Percentiles rank a stretch among this genome's conserved stretches.
Evolutionary conservation across 257 asterid genomes (phyloP).

Genomic region (Scutellaria minor): DNA sequence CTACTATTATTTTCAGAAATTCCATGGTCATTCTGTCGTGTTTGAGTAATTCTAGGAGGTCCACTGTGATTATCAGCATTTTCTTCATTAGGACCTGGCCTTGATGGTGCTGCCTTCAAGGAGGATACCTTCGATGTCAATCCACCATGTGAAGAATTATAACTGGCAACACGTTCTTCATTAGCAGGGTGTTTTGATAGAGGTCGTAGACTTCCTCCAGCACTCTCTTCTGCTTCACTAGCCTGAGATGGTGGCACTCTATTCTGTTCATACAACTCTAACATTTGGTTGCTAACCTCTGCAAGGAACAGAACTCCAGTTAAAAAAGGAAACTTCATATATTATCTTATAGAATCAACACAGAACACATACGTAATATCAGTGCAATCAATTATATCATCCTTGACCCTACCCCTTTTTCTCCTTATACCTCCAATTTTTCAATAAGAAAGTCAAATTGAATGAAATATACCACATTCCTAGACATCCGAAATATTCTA

Average conservation of each 20-base stretch:
- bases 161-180: slow-evolving; percentile 49
- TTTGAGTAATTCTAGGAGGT: slow-evolving; percentile 38
- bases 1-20: slow-evolving; percentile 38
- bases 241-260: slow-evolving; percentile 68
- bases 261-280: slow-evolving; percentile 81
- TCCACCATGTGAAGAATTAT: slow-evolving; percentile 52
- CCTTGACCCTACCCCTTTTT: slow-evolving; percentile 37
- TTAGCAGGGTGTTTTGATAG: slow-evolving; percentile 49
- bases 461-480: slow-evolving; percentile 28
- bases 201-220: slow-evolving; percentile 66
- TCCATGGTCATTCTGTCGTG: slow-evolving; percentile 42
- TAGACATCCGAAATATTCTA: slow-evolving; percentile 9
- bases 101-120: slow-evolving; percentile 51
- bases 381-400: slow-evolving; percentile 20
- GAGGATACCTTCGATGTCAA: slow-evolving; percentile 52
- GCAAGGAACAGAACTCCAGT: slow-evolving; percentile 49
- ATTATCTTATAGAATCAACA: slow-evolving; percentile 28
- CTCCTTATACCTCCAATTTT: slow-evolving; percentile 28
- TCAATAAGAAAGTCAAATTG: slow-evolving; percentile 7
- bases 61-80: slow-evolving; percentile 38
- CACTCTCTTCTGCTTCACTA: slow-evolving; percentile 83
- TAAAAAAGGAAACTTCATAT: background rate
- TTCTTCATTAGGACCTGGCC: slow-evolving; percentile 42
- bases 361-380: slow-evolving; percentile 2
- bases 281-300: slow-evolving; percentile 98